Conservation (phyloP, 2,329 filamentous ascomycete species). For the Aspergillus sp. region DNA sequence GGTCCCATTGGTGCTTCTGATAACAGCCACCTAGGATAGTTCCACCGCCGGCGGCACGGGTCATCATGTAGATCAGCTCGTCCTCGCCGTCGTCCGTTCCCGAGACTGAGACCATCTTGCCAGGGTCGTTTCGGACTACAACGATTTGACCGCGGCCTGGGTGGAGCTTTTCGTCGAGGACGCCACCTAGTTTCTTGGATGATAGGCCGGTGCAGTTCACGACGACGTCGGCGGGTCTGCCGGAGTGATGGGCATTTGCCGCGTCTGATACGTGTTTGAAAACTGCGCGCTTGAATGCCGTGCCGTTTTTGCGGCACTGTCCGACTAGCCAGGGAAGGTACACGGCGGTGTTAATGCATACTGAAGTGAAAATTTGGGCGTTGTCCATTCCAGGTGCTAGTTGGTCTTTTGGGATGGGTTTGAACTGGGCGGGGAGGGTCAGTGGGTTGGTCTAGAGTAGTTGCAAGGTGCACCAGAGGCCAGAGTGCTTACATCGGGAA, state of each 20-base stretch:
- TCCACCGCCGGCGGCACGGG: conserved; percentile 72
- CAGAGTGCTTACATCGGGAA: conserved; percentile 60
- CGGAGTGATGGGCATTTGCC: conserved; percentile 57
- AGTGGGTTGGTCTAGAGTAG: neutral
- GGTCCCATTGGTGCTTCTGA: conserved; percentile 76
- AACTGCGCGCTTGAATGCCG: conserved; percentile 62
- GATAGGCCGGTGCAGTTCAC: conserved; percentile 84
- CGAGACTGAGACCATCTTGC: conserved; percentile 67
- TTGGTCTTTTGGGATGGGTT: conserved; percentile 56
- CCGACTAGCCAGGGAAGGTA: conserved; percentile 85
- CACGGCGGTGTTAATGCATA: conserved; percentile 87
- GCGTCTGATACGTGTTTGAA: conserved; percentile 75
- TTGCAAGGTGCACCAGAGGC: no score
- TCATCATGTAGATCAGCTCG: conserved; percentile 80
- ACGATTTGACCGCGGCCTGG: conserved; percentile 83
- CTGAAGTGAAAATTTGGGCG: conserved; percentile 73
- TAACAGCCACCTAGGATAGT: conserved; percentile 86
- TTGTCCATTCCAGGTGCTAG: conserved; percentile 67
- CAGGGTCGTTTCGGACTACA: conserved; percentile 75
- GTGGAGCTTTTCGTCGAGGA: conserved; percentile 70
- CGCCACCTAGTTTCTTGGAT: conserved; percentile 74
- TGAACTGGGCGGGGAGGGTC: conserved; percentile 50
- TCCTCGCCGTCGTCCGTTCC: conserved; percentile 71
- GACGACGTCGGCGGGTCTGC: conserved; percentile 63
- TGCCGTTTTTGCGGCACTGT: conserved; percentile 73